These are phyloP conservation scores for Scleromitrula shiraiana DNA, from an alignment of 2,329 filamentous ascomycete genomes.

Conservation along the genomic window DNA sequence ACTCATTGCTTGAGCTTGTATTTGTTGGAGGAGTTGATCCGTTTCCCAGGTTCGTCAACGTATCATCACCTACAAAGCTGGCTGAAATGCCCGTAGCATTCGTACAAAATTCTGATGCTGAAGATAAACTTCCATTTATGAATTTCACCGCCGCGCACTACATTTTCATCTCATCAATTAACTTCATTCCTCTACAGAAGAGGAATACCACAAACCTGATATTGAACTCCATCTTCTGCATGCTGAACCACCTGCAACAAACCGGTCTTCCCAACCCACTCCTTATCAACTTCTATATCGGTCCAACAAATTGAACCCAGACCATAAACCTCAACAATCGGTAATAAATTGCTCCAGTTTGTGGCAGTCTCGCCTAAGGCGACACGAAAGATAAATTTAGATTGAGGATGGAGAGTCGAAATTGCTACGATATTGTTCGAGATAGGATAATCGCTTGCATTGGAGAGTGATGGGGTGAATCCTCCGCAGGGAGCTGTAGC, in stretches of 20 bases:
- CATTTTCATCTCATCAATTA: too few relatives aligned
- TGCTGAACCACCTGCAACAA: neutral
- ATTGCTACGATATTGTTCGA: neutral
- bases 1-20: too few relatives aligned
- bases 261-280: neutral
- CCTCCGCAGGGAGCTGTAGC: neutral
- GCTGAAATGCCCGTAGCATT: neutral
- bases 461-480: neutral
- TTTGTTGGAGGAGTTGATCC: neutral
- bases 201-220: neutral
- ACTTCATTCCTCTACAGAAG: too few relatives aligned
- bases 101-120: slow-evolving; percentile 10
- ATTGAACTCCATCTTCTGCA: neutral
- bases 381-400: neutral
- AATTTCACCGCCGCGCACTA: neutral
- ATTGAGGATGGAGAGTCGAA: neutral
- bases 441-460: neutral
- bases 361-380: neutral
- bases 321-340: neutral
- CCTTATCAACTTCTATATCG: neutral
- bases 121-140: neutral
- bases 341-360: neutral
- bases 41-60: neutral
- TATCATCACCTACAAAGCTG: neutral
- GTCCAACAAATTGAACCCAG: neutral